Evolutionary conservation across 345 rosid species (phyloP), one percentile per base, ranked within the genome.

Genomic region (Eucalyptus pauciflora): DNA sequence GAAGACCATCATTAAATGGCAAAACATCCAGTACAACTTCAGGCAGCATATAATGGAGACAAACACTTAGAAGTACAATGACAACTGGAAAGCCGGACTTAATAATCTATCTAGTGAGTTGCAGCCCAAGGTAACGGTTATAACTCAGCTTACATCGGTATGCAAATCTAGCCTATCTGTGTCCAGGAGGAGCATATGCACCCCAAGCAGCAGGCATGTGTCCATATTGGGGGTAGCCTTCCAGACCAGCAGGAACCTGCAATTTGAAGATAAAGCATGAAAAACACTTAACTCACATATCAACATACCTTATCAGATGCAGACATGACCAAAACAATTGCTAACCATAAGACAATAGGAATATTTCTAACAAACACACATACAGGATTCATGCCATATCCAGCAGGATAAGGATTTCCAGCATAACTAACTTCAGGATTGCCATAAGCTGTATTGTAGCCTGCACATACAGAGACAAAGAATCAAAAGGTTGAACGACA

Each of bases 311-410:
- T 71, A 71, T 71, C 81, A 71, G 25, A 71, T 79, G 37, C 52
- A 52, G 64, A 81, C 41, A 29, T 41, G 89, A 58, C 41, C 45
- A 81, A 45, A 41, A 56, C 49, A 69, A 50, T 46, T 41, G 52
- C 27, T 20, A 76, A 76, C 48, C 48, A 76, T 41, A 41, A 76
- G 85, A 76, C 85, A 76, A 76, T 3, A 76, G 16, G 29, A 76
- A 76, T 76, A 37, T 76, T 76, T 51, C 29, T 29, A 86, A 86
- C 9, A 69, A n/a, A 13, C 80, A 11, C 89, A 94, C 99, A 96
- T 94, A 96, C 99, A 83, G 96, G 96, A 94, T 95, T 94, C 94
- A 95, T 92, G 93, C 92, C 94, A 91, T 96, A 97, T 92, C 91
- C 94, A 58, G 91, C 92, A 86, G 94, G 96, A 92, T 94, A 96